Evolutionary conservation across 768 basidiomycete species (phyloP), one percentile per base, ranked within the genome.

Genomic region (Kwoniella shandongensis): DNA sequence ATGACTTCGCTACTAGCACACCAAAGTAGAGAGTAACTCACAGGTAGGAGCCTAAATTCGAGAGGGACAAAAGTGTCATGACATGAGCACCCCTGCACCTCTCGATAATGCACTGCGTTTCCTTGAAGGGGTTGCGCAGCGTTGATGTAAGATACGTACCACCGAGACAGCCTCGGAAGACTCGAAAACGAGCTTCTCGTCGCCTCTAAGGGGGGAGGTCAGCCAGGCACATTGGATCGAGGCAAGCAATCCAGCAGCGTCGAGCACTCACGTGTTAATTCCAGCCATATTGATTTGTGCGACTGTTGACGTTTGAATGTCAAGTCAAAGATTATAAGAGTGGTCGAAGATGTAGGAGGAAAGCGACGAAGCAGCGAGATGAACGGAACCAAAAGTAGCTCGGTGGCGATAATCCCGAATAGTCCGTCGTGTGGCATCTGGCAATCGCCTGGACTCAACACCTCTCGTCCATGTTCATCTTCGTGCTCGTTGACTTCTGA

Each of bases 91-190:
- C 62, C 58, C 71, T 57, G 73, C 67, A 66, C 63, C 70, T 65
- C 64, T 58, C 73, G 73, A 69, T 51, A 29, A 61, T 54, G 53
- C 67, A 54, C 69, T 68, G 52, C 60, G 11, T 47, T 40, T 47
- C 42, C 45, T 22, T 25, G 42, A 25, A 23, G 35, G 40, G 51
- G 23, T 48, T 36, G 20, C 46, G 61, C 60, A 51, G 47, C 38
- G 23, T 52, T 30, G 32, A 51, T 13, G 6, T 41, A 29, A 36
- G 22, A 54, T 65, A 94, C 83, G 65, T 67, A 77, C 76, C 59
- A 79, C 74, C 57, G 71, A 86, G 64, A 96, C 86, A 12, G 88
- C 86, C 78, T 94, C 91, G 41, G 91, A 92, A 40, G 92, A 93
- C 79, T 74, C 70, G 59, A 59, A 79, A 73, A 71, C 73, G 86